Evolutionary conservation across 306 rosid genomes (phyloP).

Genomic region (Cajanus cajan): DNA sequence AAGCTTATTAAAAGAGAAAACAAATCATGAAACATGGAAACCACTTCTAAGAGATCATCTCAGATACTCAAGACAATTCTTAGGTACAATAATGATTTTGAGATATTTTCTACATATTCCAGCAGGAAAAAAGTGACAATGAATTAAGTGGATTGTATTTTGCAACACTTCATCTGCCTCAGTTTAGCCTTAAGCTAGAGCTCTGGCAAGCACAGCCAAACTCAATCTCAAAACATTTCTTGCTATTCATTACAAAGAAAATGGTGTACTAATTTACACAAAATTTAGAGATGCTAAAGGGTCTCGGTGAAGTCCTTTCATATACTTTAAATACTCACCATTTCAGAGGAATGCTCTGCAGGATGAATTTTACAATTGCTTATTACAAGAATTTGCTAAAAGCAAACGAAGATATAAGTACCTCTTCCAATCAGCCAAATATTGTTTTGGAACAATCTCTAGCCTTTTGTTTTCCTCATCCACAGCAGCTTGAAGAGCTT

Average conservation of each 20-base stretch:
- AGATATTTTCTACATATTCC: not conserved
- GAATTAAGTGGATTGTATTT: not conserved
- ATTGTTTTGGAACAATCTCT: constrained; percentile 80
- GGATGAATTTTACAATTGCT: not conserved
- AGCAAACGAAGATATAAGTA: constrained; percentile 21
- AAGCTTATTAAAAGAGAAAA: not conserved
- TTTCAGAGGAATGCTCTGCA: not conserved
- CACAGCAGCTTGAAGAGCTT: constrained; percentile 71
- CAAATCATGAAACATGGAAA: constrained; percentile 5
- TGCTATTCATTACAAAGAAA: not conserved
- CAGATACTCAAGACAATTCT: not conserved
- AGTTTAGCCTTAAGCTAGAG: not conserved
- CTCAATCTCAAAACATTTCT: not conserved
- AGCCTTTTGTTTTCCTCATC: constrained; percentile 63
- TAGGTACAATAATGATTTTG: not conserved
- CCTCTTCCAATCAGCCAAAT: constrained; percentile 88
- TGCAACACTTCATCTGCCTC: not conserved
- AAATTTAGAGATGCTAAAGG: not conserved
- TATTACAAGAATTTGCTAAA: not conserved
- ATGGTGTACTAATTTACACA: not conserved
- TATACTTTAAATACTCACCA: constrained; percentile 9
- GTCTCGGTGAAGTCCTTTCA: not conserved
- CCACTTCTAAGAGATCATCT: not conserved
- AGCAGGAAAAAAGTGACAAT: not conserved
- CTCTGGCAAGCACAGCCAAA: not conserved